phyloP scores from a whole-genome alignment of 305 asterid species.

The Salvia sclarea region DNA sequence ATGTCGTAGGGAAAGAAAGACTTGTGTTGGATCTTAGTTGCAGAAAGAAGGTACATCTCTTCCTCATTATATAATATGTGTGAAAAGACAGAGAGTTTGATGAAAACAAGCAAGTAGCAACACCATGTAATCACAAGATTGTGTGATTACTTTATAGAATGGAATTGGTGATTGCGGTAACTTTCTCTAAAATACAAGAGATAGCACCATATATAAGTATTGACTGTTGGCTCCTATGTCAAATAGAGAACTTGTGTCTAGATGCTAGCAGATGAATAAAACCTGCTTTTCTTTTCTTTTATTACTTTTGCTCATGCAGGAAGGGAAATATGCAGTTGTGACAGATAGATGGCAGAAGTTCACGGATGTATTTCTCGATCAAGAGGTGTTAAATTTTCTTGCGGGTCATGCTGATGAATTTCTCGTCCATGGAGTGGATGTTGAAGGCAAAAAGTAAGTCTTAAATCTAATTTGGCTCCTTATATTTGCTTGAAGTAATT shows the following conservation, averaged over 20 bases:
- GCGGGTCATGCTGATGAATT: constrained; percentile 86
- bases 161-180: constrained; percentile 1
- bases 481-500: not conserved
- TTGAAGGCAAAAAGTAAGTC: constrained; percentile 94
- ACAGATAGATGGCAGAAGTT: constrained; percentile 99
- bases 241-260: constrained; percentile 4
- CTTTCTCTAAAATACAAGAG: constrained; percentile 6
- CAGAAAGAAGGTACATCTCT: constrained; percentile 74
- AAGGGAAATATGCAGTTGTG: constrained; percentile 73
- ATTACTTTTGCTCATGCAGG: constrained; percentile 48
- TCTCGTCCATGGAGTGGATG: constrained; percentile 98
- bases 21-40: constrained; percentile 95
- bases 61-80: constrained; percentile 15
- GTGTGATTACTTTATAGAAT: constrained; percentile 9
- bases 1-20: constrained; percentile 72
- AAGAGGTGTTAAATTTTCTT: constrained; percentile 62
- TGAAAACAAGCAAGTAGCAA: not conserved
- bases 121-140: constrained; percentile 1
- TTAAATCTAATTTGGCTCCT: constrained; percentile 5
- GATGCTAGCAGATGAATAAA: not conserved
- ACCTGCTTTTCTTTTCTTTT: not conserved
- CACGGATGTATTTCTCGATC: constrained; percentile 70
- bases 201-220: not conserved
- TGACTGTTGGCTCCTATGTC: constrained; percentile 9
- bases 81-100: constrained; percentile 1